Conservation (phyloP, 1,284 basidiomycete species). For the Cutaneotrichosporon sp. region DNA sequence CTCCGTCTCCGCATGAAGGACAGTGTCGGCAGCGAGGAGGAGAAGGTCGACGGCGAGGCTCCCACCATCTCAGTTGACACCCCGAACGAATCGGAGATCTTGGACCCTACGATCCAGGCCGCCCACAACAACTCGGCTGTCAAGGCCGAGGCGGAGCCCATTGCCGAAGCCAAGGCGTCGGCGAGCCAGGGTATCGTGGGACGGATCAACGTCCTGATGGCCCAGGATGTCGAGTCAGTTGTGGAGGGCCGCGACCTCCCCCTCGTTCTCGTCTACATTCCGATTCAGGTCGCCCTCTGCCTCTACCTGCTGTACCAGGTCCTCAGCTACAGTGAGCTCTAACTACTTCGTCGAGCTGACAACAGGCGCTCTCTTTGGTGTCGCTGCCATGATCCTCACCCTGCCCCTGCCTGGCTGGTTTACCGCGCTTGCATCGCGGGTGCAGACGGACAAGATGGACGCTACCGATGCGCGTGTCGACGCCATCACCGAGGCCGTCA, state of each 20-base stretch:
- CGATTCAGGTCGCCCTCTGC: constrained; percentile 46
- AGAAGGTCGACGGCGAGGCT: constrained; percentile 3
- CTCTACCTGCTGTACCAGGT: constrained; percentile 46
- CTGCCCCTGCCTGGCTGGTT: constrained; percentile 60
- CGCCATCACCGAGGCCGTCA: constrained; percentile 56
- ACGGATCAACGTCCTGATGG: constrained; percentile 63
- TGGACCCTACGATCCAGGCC: neutral
- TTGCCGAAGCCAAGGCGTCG: constrained; percentile 2
- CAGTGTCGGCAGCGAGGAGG: constrained; percentile 35
- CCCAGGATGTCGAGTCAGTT: constrained; percentile 50
- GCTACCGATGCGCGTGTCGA: constrained; percentile 61
- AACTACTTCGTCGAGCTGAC: constrained; percentile 46
- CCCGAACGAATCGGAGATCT: constrained; percentile 8
- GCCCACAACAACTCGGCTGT: neutral
- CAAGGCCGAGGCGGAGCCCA: constrained; percentile 3
- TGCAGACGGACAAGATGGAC: constrained; percentile 44
- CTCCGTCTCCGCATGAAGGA: constrained; percentile 64
- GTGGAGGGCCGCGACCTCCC: constrained; percentile 51
- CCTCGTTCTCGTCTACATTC: constrained; percentile 46
- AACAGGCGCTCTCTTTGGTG: constrained; percentile 59
- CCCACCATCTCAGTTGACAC: constrained; percentile 26
- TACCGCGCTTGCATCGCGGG: constrained; percentile 42
- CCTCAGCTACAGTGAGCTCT: constrained; percentile 52
- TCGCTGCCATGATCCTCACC: constrained; percentile 58
- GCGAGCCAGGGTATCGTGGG: constrained; percentile 56